A percentile compares a stretch with the other conserved stretches of the same genome.
phyloP scores from a whole-genome alignment of 345 rosid genomes.

The sweet orange (Citrus sinensis) region DNA sequence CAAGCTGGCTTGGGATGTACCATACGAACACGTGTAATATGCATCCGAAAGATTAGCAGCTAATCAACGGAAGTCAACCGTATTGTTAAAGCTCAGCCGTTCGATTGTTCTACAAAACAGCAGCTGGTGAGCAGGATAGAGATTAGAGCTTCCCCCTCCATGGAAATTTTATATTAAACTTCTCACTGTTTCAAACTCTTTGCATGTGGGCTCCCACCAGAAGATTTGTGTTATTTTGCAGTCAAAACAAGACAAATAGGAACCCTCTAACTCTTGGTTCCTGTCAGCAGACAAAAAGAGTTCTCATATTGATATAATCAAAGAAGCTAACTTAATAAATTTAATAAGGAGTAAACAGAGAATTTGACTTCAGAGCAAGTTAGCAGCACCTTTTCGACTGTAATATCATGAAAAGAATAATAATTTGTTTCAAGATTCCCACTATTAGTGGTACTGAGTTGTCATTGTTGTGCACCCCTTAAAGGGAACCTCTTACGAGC shows the following conservation, averaged over 20 bases:
- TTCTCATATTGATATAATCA: not conserved
- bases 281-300: not conserved
- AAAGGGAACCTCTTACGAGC: constrained; percentile 17
- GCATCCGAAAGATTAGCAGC: not conserved
- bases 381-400: not conserved
- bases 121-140: not conserved
- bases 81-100: constrained; percentile 7
- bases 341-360: not conserved
- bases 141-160: not conserved
- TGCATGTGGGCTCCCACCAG: constrained; percentile 9
- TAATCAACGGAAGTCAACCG: constrained; percentile 16
- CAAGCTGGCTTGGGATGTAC: not conserved
- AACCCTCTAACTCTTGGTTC: constrained; percentile 4
- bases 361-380: constrained; percentile 15
- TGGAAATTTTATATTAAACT: not conserved
- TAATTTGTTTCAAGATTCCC: not conserved
- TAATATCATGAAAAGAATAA: not conserved
- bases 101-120: not conserved
- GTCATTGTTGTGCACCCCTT: constrained; percentile 27
- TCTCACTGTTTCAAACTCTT: not conserved
- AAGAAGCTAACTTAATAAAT: not conserved
- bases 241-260: constrained; percentile 22
- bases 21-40: not conserved
- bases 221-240: constrained; percentile 9
- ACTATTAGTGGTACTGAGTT: constrained; percentile 20